Evolutionary conservation across 805 yeast genomes (phyloP), one percentile per base, ranked within the genome.

Genomic region (Starmerella bacillaris): DNA sequence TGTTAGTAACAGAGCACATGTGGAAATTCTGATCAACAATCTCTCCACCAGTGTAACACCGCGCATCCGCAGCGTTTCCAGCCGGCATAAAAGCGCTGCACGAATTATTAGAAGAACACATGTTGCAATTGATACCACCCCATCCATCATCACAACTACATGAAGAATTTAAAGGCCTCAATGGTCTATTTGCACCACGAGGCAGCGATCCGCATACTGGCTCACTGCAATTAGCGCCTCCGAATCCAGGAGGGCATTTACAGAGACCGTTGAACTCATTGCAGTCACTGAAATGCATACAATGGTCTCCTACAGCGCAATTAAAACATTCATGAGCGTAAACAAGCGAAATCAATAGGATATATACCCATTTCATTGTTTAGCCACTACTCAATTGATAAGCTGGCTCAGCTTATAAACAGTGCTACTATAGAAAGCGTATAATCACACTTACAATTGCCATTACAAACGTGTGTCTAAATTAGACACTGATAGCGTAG

Each of bases 1-100:
- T 64, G 42, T 61, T 86, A 15, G 96, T 86, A 14, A 89, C 96
- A 50, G 84, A 78, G 64, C 98, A 89, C 76, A 78, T 78, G 57
- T 82, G 95, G 53, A 75, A 79, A 48, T 77, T 70, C 46, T 71
- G 65, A 43, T 79, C 74, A 17, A 89, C 86, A 30, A 83, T 59
- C 46, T 79, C 68, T 15, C 96, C 98, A 7, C 77, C 69, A 42
- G 72, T 67, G 56, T 83, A 86, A 55, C 98, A 89, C 0, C 92
- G 80, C 8, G 96, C 98, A 39, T 67, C 61, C 26, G 40, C 43
- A 2, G 78, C 78, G 27, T 73, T 83, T 1, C 96, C 96, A 21
- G 32, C 29, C 9, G 45, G 46, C 72, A 86, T 71, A 47, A 89
- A 78, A 0, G 78, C 60, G 53, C 80, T 78, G 59, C 98, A 89